Evolutionary conservation across 768 basidiomycete genomes (phyloP).

Genomic region (Cytidiella melzeri): DNA sequence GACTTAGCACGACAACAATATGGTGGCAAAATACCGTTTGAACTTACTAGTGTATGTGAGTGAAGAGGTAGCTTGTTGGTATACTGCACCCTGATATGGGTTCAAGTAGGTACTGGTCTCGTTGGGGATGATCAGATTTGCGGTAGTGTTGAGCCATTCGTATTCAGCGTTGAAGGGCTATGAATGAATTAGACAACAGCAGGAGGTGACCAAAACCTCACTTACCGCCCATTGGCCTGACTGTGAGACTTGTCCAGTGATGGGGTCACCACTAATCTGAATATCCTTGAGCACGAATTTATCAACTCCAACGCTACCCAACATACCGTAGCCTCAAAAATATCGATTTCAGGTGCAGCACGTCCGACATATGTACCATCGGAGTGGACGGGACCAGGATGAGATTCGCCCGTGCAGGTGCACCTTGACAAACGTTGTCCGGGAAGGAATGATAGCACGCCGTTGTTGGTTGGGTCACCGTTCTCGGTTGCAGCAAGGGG

Average conservation of each 20-base stretch:
- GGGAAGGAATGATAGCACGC: conserved; percentile 58
- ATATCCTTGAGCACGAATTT: not conserved
- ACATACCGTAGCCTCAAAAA: conserved; percentile 76
- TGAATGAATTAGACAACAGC: not conserved
- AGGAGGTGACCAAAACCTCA: conserved; percentile 22
- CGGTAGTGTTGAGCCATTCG: conserved; percentile 58
- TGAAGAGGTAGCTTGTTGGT: conserved; percentile 66
- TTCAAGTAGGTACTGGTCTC: conserved; percentile 47
- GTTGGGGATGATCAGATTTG: conserved; percentile 55
- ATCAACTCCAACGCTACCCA: not conserved
- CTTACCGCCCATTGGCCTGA: conserved; percentile 81
- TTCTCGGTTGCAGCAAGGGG: conserved; percentile 56
- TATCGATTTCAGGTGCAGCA: conserved; percentile 84
- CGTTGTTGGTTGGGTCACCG: conserved; percentile 44
- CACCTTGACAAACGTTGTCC: conserved; percentile 87
- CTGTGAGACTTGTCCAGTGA: conserved; percentile 66
- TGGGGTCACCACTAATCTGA: conserved; percentile 34
- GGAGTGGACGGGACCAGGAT: conserved; percentile 72
- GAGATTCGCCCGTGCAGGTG: conserved; percentile 75
- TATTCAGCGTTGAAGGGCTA: conserved; percentile 79
- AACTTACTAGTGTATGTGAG: conserved; percentile 32
- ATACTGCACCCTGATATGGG: conserved; percentile 66
- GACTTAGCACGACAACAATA: conserved; percentile 36
- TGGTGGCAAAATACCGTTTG: no score
- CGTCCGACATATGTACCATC: conserved; percentile 80